Conservation (phyloP, 352 stramenopile species). For the Globisporangium ultimum region DNA sequence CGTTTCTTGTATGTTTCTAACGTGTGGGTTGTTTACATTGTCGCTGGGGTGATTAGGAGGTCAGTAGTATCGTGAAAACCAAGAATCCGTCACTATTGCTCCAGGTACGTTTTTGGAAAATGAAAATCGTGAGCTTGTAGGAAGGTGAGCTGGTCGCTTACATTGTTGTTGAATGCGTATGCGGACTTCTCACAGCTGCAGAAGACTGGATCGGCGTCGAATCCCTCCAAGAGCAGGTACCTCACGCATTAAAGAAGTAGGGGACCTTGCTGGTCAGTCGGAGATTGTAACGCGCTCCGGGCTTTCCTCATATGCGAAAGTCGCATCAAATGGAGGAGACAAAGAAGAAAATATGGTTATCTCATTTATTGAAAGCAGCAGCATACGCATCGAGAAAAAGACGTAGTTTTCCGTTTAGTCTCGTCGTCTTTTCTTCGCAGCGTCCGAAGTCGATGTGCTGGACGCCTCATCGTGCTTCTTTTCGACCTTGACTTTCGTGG, state of each 20-base stretch:
- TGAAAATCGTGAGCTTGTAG: too few species aligned
- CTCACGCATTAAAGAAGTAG: conserved; percentile 56
- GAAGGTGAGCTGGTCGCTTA: too few species aligned
- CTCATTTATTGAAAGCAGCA: too few species aligned
- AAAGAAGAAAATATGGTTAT: too few species aligned
- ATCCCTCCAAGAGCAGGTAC: conserved; percentile 52
- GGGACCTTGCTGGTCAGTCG: not conserved
- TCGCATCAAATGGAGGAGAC: too few species aligned
- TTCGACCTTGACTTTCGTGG: conserved; percentile 25
- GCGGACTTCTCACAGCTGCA: conserved; percentile 40
- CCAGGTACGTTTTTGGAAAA: conserved; percentile 50
- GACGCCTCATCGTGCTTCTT: conserved; percentile 24
- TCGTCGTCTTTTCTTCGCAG: conserved; percentile 55
- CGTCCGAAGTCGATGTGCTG: conserved; percentile 13
- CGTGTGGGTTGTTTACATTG: conserved; percentile 15
- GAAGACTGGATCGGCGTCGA: conserved; percentile 41
- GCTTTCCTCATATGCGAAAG: too few species aligned
- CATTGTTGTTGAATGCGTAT: not conserved
- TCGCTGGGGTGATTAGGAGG: conserved; percentile 35
- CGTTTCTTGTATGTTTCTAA: not conserved
- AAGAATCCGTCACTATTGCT: conserved; percentile 93
- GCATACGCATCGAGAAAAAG: not conserved
- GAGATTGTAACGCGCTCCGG: not conserved
- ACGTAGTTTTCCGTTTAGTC: conserved; percentile 15
- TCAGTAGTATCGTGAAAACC: conserved; percentile 94